Base-by-base conservation (phyloP, 352 stramenopile species). In the Globisporangium irregulare region DNA sequence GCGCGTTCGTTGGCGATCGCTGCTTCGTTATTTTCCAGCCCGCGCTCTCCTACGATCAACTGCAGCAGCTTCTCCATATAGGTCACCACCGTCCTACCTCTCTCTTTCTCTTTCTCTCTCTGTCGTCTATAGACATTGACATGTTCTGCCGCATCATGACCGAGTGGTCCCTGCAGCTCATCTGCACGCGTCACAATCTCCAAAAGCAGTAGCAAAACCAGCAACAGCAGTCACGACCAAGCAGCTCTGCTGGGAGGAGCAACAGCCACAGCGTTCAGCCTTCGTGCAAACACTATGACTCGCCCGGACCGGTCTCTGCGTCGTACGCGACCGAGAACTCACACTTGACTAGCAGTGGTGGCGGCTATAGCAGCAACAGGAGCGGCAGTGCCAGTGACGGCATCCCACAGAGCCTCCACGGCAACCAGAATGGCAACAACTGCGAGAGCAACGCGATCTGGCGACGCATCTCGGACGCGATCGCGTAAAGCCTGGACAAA, bases 101-200 rank as follows among this genome's bases (percentile, higher is more conserved):
- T 46, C 12, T 14, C 38, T 48, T 61, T 36, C 32, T 10, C 32
- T 9, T 34, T 53, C 10, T 69, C 38, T 36, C 32, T 36, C 32
- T 36, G 0, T 36, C 32, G 32, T 36, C 0, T 43, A 10, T 59
- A 88, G 82, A 92, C 34, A 91, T 93, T 18, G 86, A 91, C 59
- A 71, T 90, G 36, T 93, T 93, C 65, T 93, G 86, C 50, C 81
- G 81, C 22, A 92, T 92, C 70, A 91, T 93, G 82, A 87, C 73
- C 22, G 82, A 92, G 57, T 93, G 86, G 86, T 90, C 81, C 18
- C 69, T 90, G 24, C 79, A 83, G 50, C 70, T 90, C 41, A 82
- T 93, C 68, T 70, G 79, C 43, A 54, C 69, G 20, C 80, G 76
- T 56, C 84, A 84, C n/a, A 53, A 73, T 65, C 82, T 82, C 7